Base-by-base conservation (phyloP, 306 rosid species). In the Vigna nakashimae region DNA sequence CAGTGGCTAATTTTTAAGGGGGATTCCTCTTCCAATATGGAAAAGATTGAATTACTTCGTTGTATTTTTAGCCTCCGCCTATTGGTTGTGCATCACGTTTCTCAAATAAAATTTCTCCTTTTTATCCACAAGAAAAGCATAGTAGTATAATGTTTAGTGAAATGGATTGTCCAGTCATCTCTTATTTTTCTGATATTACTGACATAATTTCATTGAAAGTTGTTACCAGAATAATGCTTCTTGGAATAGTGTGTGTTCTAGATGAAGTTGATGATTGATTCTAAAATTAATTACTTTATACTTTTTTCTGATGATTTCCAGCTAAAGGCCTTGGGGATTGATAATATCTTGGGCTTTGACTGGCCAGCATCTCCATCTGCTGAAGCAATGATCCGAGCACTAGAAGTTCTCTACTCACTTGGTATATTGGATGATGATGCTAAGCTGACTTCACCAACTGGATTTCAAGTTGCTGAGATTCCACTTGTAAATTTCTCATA, bases 341-440 rank as follows among this genome's bases (percentile, higher is more conserved):
- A 94, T 86, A 94, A 92, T 79, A 94, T 94, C 69, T 69, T 94
- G 86, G 95, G 98, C 81, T 94, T 94, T 87, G 97, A 94, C 79
- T 94, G 97, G 98, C 98, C 91, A 58, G 94, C 97, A 50, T 88
- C 98, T 87, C 98, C 98, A 65, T 90, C 97, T 65, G 87, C 96
- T 45, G 98, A 94, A 87, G 92, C 97, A 78, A 90, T 94, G 98
- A 86, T 94, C 80, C 91, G 98, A 48, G 92, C 98, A 1, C 87
- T 94, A 18, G 98, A 94, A 88, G 89, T 94, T 73, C 93, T 94
- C 66, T 94, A 88, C 88, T 94, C 97, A 38, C 97, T 94, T 57
- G 97, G 92, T 52, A 89, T 90, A 72, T 78, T 94, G 88, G 93
- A 92, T 77, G 95, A 90, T 58, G 97, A 94, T 89, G 97, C 95